Evolutionary conservation across 495 filamentous ascomycete species (phyloP).

Genomic region (Poronia punctata): DNA sequence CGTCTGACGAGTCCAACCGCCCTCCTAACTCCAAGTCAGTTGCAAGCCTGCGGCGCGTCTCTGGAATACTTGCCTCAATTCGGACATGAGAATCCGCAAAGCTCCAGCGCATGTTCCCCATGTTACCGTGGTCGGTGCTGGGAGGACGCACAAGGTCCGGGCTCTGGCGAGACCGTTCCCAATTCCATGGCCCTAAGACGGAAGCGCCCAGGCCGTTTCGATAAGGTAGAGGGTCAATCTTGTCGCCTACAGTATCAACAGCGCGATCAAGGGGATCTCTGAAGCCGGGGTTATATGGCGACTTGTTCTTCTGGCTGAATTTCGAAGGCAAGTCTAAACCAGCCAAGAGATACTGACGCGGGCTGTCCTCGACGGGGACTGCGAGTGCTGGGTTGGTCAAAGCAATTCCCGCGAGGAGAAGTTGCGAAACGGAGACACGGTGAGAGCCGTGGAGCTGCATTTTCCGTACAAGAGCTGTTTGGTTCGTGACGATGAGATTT

Average conservation of each 20-base stretch:
- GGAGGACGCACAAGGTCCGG: constrained; percentile 60
- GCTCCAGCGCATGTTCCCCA: constrained; percentile 60
- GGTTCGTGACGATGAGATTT: not conserved
- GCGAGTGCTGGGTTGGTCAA: constrained; percentile 27
- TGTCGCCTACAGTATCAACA: constrained; percentile 50
- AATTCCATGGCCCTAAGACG: constrained; percentile 60
- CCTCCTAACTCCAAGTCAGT: constrained; percentile 39
- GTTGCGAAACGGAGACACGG: constrained; percentile 12
- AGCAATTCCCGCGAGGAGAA: constrained; percentile 25
- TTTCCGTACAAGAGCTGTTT: not conserved
- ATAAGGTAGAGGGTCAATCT: constrained; percentile 55
- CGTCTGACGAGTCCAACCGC: constrained; percentile 62
- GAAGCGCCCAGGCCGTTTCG: constrained; percentile 57
- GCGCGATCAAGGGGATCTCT: constrained; percentile 39
- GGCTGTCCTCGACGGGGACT: constrained; percentile 43
- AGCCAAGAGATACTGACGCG: constrained; percentile 42
- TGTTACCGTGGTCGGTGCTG: constrained; percentile 55
- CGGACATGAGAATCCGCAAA: constrained; percentile 61
- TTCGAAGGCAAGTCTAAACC: constrained; percentile 38
- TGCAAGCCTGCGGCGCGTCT: not conserved
- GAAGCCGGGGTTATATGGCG: constrained; percentile 39
- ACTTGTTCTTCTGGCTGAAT: constrained; percentile 25
- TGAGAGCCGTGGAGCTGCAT: constrained; percentile 25
- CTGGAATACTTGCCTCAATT: constrained; percentile 46
- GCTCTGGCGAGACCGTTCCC: constrained; percentile 53